phyloP scores from a whole-genome alignment of 1,139 yeast species.

The Ashbya aceris region DNA sequence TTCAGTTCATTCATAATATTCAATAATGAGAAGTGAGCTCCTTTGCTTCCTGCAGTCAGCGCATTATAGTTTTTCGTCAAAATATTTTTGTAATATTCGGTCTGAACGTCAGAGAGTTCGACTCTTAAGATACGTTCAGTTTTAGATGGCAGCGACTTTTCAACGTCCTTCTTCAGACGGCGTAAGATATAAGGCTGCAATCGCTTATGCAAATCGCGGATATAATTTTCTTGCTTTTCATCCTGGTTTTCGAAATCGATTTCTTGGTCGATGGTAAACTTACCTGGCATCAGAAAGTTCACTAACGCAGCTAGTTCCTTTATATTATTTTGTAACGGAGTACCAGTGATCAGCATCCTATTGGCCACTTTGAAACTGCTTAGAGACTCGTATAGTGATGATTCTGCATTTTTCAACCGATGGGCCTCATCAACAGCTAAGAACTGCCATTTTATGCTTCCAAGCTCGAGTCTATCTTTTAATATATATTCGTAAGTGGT shows the following conservation, averaged over 20 bases:
- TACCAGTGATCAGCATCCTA: conserved; percentile 88
- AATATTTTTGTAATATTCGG: conserved; percentile 89
- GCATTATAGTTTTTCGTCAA: conserved; percentile 88
- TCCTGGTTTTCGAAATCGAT: conserved; percentile 89
- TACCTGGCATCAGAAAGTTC: conserved; percentile 94
- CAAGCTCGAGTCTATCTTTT: conserved; percentile 75
- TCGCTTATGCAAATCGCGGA: conserved; percentile 72
- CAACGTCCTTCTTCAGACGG: conserved; percentile 93
- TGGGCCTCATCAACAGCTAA: conserved; percentile 98
- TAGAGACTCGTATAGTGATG: conserved; percentile 83
- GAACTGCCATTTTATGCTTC: conserved; percentile 86
- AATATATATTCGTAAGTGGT: conserved; percentile 95
- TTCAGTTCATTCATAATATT: conserved; percentile 93
- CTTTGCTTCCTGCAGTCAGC: conserved; percentile 71
- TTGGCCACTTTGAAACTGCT: conserved; percentile 75
- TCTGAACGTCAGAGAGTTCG: conserved; percentile 89
- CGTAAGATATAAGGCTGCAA: conserved; percentile 88
- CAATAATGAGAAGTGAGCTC: conserved; percentile 75
- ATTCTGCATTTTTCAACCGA: conserved; percentile 86
- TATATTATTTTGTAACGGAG: conserved; percentile 93
- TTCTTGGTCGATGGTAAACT: conserved; percentile 79
- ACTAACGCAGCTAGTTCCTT: conserved; percentile 93
- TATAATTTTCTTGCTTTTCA: conserved; percentile 77
- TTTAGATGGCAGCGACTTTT: conserved; percentile 88
- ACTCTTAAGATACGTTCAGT: conserved; percentile 92